Evolutionary conservation across 139 green algal species (phyloP).

Genomic region (Desmodesmus armatus): DNA sequence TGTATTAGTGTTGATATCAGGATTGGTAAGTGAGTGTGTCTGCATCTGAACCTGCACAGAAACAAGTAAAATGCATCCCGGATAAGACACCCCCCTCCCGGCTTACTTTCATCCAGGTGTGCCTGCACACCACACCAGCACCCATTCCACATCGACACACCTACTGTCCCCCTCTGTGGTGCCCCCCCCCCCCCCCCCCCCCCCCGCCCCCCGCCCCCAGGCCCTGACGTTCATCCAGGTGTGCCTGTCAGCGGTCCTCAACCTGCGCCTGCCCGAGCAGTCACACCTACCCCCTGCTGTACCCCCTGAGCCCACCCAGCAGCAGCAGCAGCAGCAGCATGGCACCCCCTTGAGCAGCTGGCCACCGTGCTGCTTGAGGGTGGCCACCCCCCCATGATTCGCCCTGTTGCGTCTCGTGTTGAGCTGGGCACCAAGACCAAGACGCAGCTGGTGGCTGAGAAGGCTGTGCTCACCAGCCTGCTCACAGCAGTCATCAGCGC

Average conservation of each 20-base stretch:
- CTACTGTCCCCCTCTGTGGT: not conserved
- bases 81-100: no score
- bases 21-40: no score
- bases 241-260: conserved; percentile 85
- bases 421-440: conserved; percentile 86
- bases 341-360: conserved; percentile 57
- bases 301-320: conserved; percentile 35
- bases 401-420: conserved; percentile 15
- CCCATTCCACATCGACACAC: not conserved
- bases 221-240: conserved; percentile 86
- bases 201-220: no score
- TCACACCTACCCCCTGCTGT: not conserved
- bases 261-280: conserved; percentile 71
- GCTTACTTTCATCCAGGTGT: not conserved
- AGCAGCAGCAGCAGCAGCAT: conserved; percentile 14
- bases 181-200: no score
- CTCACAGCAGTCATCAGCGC: conserved; percentile 67
- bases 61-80: no score
- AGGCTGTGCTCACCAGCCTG: conserved; percentile 58
- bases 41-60: no score
- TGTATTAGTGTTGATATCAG: no score
- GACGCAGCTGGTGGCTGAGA: conserved; percentile 90
- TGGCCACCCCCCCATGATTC: conserved; percentile 24
- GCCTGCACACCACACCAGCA: not conserved
- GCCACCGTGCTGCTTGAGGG: conserved; percentile 51